A percentile compares a stretch with the other conserved stretches of the same genome.
Conservation (phyloP, 306 rosid species). For the Hippophae rhamnoides region DNA sequence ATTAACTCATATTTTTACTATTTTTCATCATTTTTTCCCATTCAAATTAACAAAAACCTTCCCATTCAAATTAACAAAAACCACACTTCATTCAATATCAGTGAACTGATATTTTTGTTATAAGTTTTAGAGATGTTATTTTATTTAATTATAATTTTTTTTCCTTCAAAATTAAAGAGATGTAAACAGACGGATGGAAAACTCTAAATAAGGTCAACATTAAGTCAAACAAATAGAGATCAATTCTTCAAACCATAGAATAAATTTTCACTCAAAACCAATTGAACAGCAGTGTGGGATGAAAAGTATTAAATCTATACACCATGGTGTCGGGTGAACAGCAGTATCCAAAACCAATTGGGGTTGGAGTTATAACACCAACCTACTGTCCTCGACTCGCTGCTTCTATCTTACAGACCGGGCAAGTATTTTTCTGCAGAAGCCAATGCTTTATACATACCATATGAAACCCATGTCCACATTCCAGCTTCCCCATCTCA, state of each 20-base stretch:
- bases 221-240: slow-evolving; percentile 19
- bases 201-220: slow-evolving; percentile 17
- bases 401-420: slow-evolving; percentile 77
- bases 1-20: no score
- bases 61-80: no score
- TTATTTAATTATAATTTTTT: no score
- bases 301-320: slow-evolving; percentile 53
- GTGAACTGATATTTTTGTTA: no score
- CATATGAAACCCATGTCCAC: slow-evolving; percentile 75
- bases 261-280: slow-evolving; percentile 27
- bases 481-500: slow-evolving; percentile 72
- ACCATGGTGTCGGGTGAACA: slow-evolving; percentile 23
- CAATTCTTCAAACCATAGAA: slow-evolving; percentile 43
- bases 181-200: slow-evolving; percentile 11
- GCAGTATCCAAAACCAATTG: slow-evolving; percentile 13
- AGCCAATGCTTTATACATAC: slow-evolving; percentile 88
- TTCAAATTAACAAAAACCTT: no score
- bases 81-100: no score
- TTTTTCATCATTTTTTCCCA: no score
- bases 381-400: slow-evolving; percentile 30
- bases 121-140: no score
- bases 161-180: no score
- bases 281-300: slow-evolving; percentile 4
- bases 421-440: slow-evolving; percentile 75
- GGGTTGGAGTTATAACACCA: slow-evolving; percentile 1